phyloP scores from a whole-genome alignment of 169 alveolate genomes.

The Cryptosporidium parvum region DNA sequence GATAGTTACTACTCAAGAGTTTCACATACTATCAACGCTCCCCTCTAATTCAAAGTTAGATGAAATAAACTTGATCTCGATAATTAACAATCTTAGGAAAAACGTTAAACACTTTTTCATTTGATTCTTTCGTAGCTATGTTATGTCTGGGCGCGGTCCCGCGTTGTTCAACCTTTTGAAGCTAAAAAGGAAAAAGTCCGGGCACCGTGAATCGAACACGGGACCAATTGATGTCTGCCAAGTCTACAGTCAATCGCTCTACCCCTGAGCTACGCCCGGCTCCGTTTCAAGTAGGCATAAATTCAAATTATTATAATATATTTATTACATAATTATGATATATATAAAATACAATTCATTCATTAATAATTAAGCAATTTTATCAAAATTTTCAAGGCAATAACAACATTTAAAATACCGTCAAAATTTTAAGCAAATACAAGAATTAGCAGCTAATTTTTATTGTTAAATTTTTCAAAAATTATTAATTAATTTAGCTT shows the following conservation, averaged over 20 bases:
- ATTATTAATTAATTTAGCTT: too few species aligned
- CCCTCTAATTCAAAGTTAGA: not conserved
- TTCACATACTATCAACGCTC: constrained; percentile 16
- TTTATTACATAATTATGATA: not conserved
- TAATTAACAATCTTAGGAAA: constrained; percentile 8
- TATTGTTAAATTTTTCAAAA: not conserved
- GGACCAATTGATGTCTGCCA: constrained; percentile 78
- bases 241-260: constrained; percentile 78
- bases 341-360: too few species aligned
- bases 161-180: too few species aligned
- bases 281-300: not conserved
- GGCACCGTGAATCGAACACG: constrained; percentile 79
- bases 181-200: constrained; percentile 19
- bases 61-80: not conserved
- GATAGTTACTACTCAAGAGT: constrained; percentile 3
- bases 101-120: constrained; percentile 2
- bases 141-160: too few species aligned
- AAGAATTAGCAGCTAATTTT: too few species aligned
- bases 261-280: constrained; percentile 79
- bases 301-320: not conserved
- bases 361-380: too few species aligned
- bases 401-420: too few species aligned
- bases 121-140: not conserved
- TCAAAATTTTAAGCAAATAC: not conserved
- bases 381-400: too few species aligned